Evolutionary conservation across 1,284 basidiomycete genomes (phyloP).

Genomic region (Irpex rosettiformis): DNA sequence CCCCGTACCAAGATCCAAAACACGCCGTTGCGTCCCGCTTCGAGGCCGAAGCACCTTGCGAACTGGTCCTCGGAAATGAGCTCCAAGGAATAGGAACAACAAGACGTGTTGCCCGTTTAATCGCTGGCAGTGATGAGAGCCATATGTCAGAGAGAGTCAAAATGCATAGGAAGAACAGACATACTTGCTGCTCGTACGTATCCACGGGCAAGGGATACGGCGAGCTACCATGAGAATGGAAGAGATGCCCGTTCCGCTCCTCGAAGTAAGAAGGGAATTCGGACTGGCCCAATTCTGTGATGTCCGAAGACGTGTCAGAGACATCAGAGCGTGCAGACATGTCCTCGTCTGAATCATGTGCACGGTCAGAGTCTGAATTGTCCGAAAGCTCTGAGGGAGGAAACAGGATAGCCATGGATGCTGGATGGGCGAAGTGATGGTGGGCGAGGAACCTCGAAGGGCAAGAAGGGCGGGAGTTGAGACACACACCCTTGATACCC

Average conservation of each 20-base stretch:
- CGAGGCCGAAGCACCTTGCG: conserved; percentile 37
- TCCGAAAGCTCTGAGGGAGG: conserved; percentile 15
- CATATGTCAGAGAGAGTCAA: background rate
- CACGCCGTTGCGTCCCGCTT: conserved; percentile 37
- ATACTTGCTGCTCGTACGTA: conserved; percentile 56
- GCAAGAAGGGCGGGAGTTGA: conserved; percentile 7
- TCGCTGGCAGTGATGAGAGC: conserved; percentile 37
- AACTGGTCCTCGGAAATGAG: conserved; percentile 57
- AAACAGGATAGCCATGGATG: conserved; percentile 10
- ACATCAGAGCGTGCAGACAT: conserved; percentile 17
- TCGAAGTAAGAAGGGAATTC: conserved; percentile 58
- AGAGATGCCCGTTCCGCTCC: conserved; percentile 55
- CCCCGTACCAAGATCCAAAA: conserved; percentile 68
- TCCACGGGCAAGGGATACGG: conserved; percentile 70
- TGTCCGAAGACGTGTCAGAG: conserved; percentile 39
- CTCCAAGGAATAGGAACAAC: conserved; percentile 44
- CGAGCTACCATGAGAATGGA: conserved; percentile 56
- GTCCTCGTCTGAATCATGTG: conserved; percentile 12
- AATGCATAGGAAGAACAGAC: conserved; percentile 17
- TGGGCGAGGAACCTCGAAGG: conserved; percentile 5
- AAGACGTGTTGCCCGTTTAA: conserved; percentile 45
- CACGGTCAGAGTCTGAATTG: conserved; percentile 16
- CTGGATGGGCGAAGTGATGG: background rate
- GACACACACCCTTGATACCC: conserved; percentile 11
- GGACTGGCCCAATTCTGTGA: conserved; percentile 38